A percentile compares a stretch with the other conserved stretches of the same genome.
Conservation (phyloP, 495 filamentous ascomycete genomes). For the Neurospora africana region DNA sequence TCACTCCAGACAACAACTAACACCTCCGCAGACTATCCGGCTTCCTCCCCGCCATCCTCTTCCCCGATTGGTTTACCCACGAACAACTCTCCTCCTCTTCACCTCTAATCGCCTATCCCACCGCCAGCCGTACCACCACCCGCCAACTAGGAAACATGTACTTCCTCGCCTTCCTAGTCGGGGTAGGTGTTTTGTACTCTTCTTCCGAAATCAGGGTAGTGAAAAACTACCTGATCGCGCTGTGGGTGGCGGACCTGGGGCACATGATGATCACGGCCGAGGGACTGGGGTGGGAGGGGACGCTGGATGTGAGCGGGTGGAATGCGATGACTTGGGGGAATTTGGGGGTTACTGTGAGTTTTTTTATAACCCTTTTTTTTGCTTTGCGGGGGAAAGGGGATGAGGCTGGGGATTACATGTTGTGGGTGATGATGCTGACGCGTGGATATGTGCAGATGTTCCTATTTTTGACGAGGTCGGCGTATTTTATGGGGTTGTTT, state of each 20-base stretch:
- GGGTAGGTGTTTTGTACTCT: constrained; percentile 47
- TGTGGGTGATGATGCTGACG: neutral
- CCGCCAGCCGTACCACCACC: constrained; percentile 20
- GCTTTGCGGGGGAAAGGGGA: neutral
- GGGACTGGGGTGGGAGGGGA: constrained; percentile 44
- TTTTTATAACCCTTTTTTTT: neutral
- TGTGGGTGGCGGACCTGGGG: constrained; percentile 57
- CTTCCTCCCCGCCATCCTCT: constrained; percentile 41
- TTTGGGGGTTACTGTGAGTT: constrained; percentile 49
- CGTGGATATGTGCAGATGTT: constrained; percentile 21
- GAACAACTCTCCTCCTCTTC: constrained; percentile 38
- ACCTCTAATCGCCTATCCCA: constrained; percentile 16
- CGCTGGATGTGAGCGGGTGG: constrained; percentile 48
- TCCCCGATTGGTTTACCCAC: constrained; percentile 48
- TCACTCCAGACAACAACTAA: neutral
- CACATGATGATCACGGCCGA: constrained; percentile 55
- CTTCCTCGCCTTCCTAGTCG: constrained; percentile 52
- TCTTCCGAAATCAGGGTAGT: constrained; percentile 56
- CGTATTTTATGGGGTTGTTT: constrained; percentile 49
- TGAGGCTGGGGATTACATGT: neutral
- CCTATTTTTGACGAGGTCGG: constrained; percentile 44
- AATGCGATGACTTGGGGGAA: constrained; percentile 67
- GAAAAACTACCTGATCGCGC: constrained; percentile 53
- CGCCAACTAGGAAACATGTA: constrained; percentile 58
- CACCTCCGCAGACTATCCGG: constrained; percentile 40